Evolutionary conservation across 768 basidiomycete species (phyloP).

Genomic region (Boletellus ananas): DNA sequence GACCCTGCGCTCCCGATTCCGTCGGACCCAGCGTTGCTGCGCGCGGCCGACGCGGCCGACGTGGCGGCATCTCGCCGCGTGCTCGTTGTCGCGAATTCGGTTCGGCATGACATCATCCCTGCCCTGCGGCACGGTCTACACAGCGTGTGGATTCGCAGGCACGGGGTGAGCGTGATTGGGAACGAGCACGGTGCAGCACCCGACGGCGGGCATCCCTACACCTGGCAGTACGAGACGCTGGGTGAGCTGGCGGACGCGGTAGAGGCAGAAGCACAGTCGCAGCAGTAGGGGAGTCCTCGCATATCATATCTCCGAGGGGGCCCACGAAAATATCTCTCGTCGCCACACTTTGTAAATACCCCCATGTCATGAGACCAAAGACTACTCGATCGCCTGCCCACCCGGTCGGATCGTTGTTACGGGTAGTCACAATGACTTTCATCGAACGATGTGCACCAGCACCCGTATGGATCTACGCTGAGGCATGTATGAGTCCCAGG

Average conservation of each 20-base stretch:
- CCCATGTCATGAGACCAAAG: too few species aligned
- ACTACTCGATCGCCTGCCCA: too few species aligned
- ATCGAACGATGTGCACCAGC: too few species aligned
- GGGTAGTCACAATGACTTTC: too few species aligned
- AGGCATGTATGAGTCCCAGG: too few species aligned
- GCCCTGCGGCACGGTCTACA: slow-evolving; percentile 52
- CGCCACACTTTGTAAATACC: too few species aligned
- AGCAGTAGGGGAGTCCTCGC: not conserved
- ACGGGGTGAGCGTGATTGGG: slow-evolving; percentile 23
- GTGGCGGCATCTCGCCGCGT: slow-evolving; percentile 37
- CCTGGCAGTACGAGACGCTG: slow-evolving; percentile 56
- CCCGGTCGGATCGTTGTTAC: too few species aligned
- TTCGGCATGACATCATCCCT: slow-evolving; percentile 63
- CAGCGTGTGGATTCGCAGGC: slow-evolving; percentile 65
- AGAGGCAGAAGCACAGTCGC: slow-evolving; percentile 20
- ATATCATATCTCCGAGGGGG: too few species aligned
- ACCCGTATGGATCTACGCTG: too few species aligned
- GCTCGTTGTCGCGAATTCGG: slow-evolving; percentile 64
- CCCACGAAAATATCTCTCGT: too few species aligned
- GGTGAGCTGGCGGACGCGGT: slow-evolving; percentile 60
- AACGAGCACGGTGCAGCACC: slow-evolving; percentile 33
- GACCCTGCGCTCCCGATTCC: slow-evolving; percentile 14
- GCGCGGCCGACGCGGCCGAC: too few species aligned
- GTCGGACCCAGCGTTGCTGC: too few species aligned
- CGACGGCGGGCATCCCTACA: slow-evolving; percentile 34